Evolutionary conservation across 495 filamentous ascomycete species (phyloP).

Genomic region (Penicillium parvum): DNA sequence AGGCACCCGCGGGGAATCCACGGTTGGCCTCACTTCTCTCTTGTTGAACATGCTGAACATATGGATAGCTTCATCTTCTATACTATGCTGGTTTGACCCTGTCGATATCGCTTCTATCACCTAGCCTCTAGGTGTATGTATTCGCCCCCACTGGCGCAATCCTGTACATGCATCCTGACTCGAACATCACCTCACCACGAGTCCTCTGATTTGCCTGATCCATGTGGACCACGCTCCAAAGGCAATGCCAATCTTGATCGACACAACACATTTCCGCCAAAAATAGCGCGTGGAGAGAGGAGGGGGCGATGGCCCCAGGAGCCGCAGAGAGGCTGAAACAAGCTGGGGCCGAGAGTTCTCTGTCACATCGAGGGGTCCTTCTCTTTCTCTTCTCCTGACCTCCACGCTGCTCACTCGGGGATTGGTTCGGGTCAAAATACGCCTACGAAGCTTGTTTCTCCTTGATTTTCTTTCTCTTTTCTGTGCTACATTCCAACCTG

Average conservation of each 20-base stretch:
- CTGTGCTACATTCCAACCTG: slow-evolving; percentile 2
- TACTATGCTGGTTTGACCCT: too few species aligned
- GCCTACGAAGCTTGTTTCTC: not conserved
- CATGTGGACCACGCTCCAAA: not conserved
- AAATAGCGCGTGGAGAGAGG: slow-evolving; percentile 4
- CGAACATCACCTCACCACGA: too few species aligned
- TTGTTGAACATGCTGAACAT: too few species aligned
- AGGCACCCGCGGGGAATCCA: not conserved
- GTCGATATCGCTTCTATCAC: too few species aligned
- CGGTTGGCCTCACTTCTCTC: not conserved
- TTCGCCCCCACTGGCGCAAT: too few species aligned
- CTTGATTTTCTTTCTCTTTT: not conserved
- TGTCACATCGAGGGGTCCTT: slow-evolving; percentile 3
- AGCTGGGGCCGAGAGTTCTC: slow-evolving; percentile 4
- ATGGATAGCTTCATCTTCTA: too few species aligned
- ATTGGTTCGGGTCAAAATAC: not conserved
- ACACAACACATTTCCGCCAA: not conserved
- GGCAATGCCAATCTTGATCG: slow-evolving; percentile 2
- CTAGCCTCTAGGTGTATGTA: too few species aligned
- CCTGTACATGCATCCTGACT: too few species aligned
- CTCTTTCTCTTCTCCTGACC: slow-evolving; percentile 2
- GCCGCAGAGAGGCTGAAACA: slow-evolving; percentile 29
- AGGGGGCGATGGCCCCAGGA: slow-evolving; percentile 10
- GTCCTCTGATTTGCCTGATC: slow-evolving; percentile 2
- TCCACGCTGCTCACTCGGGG: slow-evolving; percentile 3